Conservation (phyloP, 352 stramenopile species). For the Pythium vanterpoolii region DNA sequence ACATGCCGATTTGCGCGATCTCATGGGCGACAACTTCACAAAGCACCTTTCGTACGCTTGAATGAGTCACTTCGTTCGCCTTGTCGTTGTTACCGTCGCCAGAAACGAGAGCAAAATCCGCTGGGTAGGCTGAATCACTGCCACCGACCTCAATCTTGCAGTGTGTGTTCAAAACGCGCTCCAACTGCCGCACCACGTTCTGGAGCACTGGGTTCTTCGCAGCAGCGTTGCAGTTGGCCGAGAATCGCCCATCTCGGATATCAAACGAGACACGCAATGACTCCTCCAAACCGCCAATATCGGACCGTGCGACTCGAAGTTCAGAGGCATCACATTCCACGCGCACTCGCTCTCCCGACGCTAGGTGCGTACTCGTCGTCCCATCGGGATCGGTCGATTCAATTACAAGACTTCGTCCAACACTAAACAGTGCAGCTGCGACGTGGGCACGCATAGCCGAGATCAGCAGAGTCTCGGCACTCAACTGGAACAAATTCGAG, state of each 20-base stretch:
- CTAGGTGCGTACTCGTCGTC: constrained; percentile 43
- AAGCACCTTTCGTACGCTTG: constrained; percentile 64
- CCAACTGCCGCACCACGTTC: constrained; percentile 51
- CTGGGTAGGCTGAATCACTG: constrained; percentile 36
- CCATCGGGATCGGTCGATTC: constrained; percentile 55
- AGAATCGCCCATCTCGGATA: constrained; percentile 67
- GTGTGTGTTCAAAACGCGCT: constrained; percentile 71
- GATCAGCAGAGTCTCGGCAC: constrained; percentile 70
- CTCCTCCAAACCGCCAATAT: constrained; percentile 76
- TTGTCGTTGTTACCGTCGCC: constrained; percentile 72
- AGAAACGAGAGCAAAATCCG: constrained; percentile 69
- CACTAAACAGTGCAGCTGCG: constrained; percentile 63
- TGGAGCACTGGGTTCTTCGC: constrained; percentile 59
- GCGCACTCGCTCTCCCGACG: constrained; percentile 70
- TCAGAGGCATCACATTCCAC: constrained; percentile 56
- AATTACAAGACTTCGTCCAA: constrained; percentile 67
- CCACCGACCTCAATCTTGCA: constrained; percentile 74
- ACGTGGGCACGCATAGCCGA: constrained; percentile 75
- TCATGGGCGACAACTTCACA: constrained; percentile 85
- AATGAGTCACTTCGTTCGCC: constrained; percentile 65
- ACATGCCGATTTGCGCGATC: constrained; percentile 67
- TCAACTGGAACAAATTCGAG: constrained; percentile 77
- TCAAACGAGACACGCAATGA: constrained; percentile 83
- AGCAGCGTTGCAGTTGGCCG: constrained; percentile 60
- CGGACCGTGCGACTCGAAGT: constrained; percentile 56